Base-by-base conservation (phyloP, 805 yeast species). In the Suhomyces vadensis region DNA sequence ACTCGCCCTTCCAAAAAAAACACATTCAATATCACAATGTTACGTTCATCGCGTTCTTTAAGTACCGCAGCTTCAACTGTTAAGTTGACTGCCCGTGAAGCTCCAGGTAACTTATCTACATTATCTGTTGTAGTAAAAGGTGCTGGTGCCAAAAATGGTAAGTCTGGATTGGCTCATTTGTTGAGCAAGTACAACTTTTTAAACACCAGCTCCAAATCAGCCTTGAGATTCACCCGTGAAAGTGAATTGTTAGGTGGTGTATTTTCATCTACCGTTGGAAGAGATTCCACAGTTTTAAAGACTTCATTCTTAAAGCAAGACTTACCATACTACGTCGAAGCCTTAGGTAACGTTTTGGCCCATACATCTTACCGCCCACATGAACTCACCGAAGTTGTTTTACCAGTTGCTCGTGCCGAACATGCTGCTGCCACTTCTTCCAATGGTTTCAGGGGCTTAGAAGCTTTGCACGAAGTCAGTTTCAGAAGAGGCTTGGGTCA, bases 221-320 rank as follows among this genome's bases (percentile, higher is more conserved):
- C 94, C 19, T 78, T 94, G 64, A 87, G 98, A 75, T 77, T 91
- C 61, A 86, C 90, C 62, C 87, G 99, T 72, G 99, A 94, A 74
- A 74, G 91, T 41, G 99, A 92, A 74, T 80, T 94, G 53, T 77
- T 92, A 53, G 98, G 99, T 55, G 98, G 96, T 64, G 70, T 69
- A 48, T 79, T 89, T 67, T 62, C 77, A 39, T 74, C 95, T 36
- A 58, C 63, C 45, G 83, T 89, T 56, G 82, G 87, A 67, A 85
- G 97, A 75, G 98, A 94, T 65, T 75, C 84, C 58, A 79, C 94
- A 52, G 80, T 87, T 50, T 79, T 92, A 61, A 78, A 80, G 55
- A 84, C 98, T 48, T 77, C 79, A 56, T 94, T 94, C 75, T 78
- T 92, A 69, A 83, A 83, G 64, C 87, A 86, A 70, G 87, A 84